A percentile compares a stretch with the other conserved stretches of the same genome.
Conservation (phyloP, 176 grass and related monocot genomes). For the Musa beccarii region DNA sequence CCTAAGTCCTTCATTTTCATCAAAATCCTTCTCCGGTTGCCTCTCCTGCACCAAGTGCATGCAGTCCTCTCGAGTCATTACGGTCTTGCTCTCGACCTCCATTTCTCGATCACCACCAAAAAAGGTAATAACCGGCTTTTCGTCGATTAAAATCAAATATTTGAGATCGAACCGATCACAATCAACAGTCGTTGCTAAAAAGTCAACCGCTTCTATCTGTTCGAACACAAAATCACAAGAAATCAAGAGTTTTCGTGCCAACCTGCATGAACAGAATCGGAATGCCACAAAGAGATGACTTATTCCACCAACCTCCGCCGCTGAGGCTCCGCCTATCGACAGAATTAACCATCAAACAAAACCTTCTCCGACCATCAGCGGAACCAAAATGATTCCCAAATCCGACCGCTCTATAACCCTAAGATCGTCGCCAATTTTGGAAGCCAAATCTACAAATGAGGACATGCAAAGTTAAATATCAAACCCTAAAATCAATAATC, state of each 20-base stretch:
- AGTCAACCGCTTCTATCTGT: neutral
- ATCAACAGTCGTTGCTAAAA: neutral
- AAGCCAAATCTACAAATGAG: neutral
- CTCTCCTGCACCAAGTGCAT: constrained; percentile 27
- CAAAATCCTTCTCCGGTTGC: constrained; percentile 17
- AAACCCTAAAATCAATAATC: neutral
- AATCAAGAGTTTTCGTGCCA: neutral
- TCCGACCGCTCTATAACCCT: neutral
- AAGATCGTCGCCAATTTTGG: neutral
- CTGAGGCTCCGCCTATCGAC: neutral
- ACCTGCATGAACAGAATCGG: neutral
- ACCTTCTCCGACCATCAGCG: neutral
- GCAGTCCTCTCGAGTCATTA: constrained; percentile 12
- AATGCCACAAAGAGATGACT: neutral
- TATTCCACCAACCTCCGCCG: neutral
- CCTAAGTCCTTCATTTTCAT: constrained; percentile 32
- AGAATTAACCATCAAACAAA: neutral
- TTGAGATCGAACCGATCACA: neutral
- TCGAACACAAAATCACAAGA: neutral
- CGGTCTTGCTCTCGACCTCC: constrained; percentile 33
- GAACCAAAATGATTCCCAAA: too few species aligned
- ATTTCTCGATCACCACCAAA: neutral
- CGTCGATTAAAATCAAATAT: neutral
- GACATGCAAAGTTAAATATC: neutral
- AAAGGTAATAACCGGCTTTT: neutral